Base-by-base conservation (phyloP, 2,329 filamentous ascomycete genomes). In the Trichoderma koningiopsis region DNA sequence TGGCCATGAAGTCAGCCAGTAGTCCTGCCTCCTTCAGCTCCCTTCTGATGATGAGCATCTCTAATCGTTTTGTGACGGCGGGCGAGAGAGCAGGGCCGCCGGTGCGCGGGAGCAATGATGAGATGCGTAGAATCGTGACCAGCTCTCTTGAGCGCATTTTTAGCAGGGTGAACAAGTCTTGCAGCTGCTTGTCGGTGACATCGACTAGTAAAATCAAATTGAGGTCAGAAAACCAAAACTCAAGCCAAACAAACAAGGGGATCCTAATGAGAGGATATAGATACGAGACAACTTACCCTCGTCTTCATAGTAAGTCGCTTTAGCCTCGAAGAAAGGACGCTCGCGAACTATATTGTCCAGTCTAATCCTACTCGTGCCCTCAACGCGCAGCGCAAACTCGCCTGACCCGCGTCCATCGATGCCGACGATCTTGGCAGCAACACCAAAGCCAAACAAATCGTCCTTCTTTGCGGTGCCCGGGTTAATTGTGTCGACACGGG, bases 1-100 rank as follows among this genome's bases (percentile, higher is more conserved):
- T 97, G 49, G 93, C 91, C 93, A 99, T 97, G 78, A 98, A 98
- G 78, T 99, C 96, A 7, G 96, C 95, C 11, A 99, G 85, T 10
- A 89, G 83, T 2, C 95, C 95, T 1, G 94, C 94, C 73, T 98
- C 94, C 53, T 88, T 85, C 62, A 96, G 79, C 70, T 93, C 90
- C 77, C 96, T 96, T 78, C 91, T 89, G 37, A 89, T 86, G 72
- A 99, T 97, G 79, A 93, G 96, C 65, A 94, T 82, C 76, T 98
- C 94, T 55, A 99, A 87, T 64, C 94, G 89, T 62, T 94, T 89
- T 0, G 93, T 93, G 64, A 98, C 86, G n/a, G 95, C 83, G 0
- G 95, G 94, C 4, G 94, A 94, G 19, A 98, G 82, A 4, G 86
- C 86, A 0, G 88, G 86, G 59, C 86, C 83, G 31, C 89, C 88